These are phyloP conservation scores for Colletotrichum navitas DNA, from an alignment of 2,329 filamentous ascomycete species.

Conservation along the genomic window DNA sequence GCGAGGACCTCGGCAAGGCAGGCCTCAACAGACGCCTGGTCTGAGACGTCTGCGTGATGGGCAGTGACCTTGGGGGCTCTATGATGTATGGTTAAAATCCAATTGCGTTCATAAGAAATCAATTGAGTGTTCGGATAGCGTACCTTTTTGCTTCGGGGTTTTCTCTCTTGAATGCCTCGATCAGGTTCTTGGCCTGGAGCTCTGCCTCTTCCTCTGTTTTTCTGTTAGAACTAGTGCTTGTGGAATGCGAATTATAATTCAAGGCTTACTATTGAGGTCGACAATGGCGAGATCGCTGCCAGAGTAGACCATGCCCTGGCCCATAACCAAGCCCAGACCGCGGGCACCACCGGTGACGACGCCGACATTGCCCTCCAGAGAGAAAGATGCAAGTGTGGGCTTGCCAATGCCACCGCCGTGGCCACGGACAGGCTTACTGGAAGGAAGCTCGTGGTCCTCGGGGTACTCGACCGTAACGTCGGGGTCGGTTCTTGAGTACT, in stretches of 20 bases:
- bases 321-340: slow-evolving; percentile 92
- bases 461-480: slow-evolving; percentile 84
- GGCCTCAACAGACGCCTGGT: slow-evolving; percentile 80
- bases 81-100: slow-evolving; percentile 1
- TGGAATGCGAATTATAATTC: background rate
- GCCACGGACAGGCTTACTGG: slow-evolving; percentile 77
- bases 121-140: slow-evolving; percentile 42
- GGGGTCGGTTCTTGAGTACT: slow-evolving; percentile 84
- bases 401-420: slow-evolving; percentile 86
- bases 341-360: slow-evolving; percentile 92
- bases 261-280: slow-evolving; percentile 84
- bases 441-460: slow-evolving; percentile 78
- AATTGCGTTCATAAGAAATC: background rate
- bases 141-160: slow-evolving; percentile 81
- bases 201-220: slow-evolving; percentile 75
- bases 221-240: background rate
- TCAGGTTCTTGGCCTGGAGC: slow-evolving; percentile 78
- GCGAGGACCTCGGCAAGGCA: slow-evolving; percentile 78
- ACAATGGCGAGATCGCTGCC: slow-evolving; percentile 93
- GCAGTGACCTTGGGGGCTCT: slow-evolving; percentile 87
- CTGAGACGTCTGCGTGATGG: slow-evolving; percentile 89
- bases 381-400: slow-evolving; percentile 87
- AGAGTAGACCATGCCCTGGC: slow-evolving; percentile 88
- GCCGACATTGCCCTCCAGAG: slow-evolving; percentile 84
- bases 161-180: slow-evolving; percentile 81